These are phyloP conservation scores for Nakazawaea wickerhamii DNA, from an alignment of 805 yeast species.

Conservation along the genomic window DNA sequence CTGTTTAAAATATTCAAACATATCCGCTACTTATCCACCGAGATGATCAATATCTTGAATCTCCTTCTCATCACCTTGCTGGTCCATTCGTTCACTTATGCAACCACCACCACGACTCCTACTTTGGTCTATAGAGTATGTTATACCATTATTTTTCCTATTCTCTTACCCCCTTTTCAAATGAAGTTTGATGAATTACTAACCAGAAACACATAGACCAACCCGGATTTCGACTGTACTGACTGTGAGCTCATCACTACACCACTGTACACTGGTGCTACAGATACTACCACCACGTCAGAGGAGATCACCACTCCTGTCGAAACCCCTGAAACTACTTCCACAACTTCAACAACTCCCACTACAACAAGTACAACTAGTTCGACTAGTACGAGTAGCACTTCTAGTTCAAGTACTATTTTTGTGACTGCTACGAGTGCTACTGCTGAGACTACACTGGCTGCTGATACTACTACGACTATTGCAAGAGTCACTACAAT, in stretches of 20 bases:
- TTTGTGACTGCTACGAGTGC: conserved; percentile 12
- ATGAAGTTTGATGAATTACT: no score
- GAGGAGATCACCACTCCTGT: not conserved
- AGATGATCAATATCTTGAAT: no score
- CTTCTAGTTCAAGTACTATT: conserved; percentile 12
- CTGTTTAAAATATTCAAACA: no score
- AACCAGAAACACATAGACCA: conserved; percentile 20
- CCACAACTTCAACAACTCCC: conserved; percentile 6
- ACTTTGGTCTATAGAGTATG: conserved; percentile 8
- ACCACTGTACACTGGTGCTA: conserved; percentile 20
- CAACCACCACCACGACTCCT: conserved; percentile 8
- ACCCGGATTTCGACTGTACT: conserved; percentile 23
- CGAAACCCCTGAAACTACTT: not conserved
- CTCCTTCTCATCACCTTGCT: no score
- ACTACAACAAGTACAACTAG: not conserved
- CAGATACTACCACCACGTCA: not conserved
- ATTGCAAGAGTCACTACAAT: conserved; percentile 6
- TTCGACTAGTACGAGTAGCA: no score
- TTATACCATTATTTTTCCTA: not conserved
- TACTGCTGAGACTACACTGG: conserved; percentile 12
- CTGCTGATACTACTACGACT: conserved; percentile 15
- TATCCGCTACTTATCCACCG: no score
- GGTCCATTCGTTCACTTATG: no score
- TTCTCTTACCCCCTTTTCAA: not conserved
- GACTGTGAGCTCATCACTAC: conserved; percentile 25